These are phyloP conservation scores for Jaenimonas drosophilae DNA, from an alignment of 208 protist species.

Conservation along the genomic window DNA sequence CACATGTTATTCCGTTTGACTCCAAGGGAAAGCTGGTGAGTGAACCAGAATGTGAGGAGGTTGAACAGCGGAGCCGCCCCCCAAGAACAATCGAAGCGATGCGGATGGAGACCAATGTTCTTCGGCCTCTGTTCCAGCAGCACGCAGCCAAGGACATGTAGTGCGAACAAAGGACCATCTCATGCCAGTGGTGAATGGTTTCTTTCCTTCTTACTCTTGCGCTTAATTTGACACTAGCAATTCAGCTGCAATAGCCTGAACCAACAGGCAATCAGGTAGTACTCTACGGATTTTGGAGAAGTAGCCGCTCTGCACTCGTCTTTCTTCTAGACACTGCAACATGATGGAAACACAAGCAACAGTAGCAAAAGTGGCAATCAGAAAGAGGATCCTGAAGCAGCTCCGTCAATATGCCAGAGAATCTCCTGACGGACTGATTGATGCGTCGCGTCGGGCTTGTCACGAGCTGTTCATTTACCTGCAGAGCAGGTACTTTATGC, in stretches of 20 bases:
- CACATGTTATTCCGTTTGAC: slow-evolving; percentile 80
- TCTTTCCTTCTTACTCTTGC: slow-evolving; percentile 2
- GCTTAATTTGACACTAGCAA: not conserved
- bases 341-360: no score
- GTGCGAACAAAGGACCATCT: no score
- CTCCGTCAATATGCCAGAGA: no score
- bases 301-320: slow-evolving; percentile 3
- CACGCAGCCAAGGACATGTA: not conserved
- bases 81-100: slow-evolving; percentile 42
- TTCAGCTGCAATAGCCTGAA: not conserved
- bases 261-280: not conserved
- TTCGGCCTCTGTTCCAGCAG: slow-evolving; percentile 28
- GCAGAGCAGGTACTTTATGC: no score
- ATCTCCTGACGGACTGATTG: no score
- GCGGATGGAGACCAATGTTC: slow-evolving; percentile 34
- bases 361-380: no score
- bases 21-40: slow-evolving; percentile 44
- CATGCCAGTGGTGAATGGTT: no score
- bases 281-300: not conserved
- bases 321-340: no score
- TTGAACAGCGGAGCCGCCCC: slow-evolving; percentile 29
- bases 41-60: slow-evolving; percentile 56
- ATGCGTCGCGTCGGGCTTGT: no score
- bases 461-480: no score
- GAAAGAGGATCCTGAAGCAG: no score